phyloP scores from a whole-genome alignment of 2,329 filamentous ascomycete genomes.

The Colletotrichum tanaceti region DNA sequence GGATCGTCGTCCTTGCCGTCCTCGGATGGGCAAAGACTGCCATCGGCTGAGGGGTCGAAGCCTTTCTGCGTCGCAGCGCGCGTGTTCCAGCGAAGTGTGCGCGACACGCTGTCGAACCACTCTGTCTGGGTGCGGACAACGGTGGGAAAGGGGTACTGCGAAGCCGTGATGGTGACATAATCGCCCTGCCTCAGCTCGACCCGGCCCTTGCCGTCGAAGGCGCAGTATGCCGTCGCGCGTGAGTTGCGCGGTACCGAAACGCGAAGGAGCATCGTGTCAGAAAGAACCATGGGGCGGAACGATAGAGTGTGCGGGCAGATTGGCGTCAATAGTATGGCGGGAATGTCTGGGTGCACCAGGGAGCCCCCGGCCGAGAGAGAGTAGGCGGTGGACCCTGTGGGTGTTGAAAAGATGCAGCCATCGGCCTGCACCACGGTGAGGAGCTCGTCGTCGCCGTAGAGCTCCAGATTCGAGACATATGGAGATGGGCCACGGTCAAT shows the following conservation, averaged over 20 bases:
- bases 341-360: conserved; percentile 95
- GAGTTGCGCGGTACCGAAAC: conserved; percentile 87
- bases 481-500: conserved; percentile 97
- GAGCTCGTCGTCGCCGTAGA: conserved; percentile 95
- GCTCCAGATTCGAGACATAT: conserved; percentile 95
- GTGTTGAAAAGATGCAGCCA: conserved; percentile 97
- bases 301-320: conserved; percentile 98
- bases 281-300: conserved; percentile 97
- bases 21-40: conserved; percentile 49
- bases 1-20: conserved; percentile 69
- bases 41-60: conserved; percentile 68
- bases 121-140: conserved; percentile 90
- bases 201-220: conserved; percentile 96
- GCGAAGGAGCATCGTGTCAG: conserved; percentile 91
- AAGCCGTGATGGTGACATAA: conserved; percentile 94
- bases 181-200: conserved; percentile 94
- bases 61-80: conserved; percentile 92
- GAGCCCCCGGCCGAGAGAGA: conserved; percentile 95
- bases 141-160: conserved; percentile 96
- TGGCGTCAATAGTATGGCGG: conserved; percentile 93
- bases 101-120: conserved; percentile 96
- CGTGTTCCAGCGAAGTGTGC: conserved; percentile 95
- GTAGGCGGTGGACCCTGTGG: conserved; percentile 94
- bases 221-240: conserved; percentile 93
- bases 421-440: conserved; percentile 96